Conservation (phyloP, 345 rosid species). For the Rhizophora mangle region DNA sequence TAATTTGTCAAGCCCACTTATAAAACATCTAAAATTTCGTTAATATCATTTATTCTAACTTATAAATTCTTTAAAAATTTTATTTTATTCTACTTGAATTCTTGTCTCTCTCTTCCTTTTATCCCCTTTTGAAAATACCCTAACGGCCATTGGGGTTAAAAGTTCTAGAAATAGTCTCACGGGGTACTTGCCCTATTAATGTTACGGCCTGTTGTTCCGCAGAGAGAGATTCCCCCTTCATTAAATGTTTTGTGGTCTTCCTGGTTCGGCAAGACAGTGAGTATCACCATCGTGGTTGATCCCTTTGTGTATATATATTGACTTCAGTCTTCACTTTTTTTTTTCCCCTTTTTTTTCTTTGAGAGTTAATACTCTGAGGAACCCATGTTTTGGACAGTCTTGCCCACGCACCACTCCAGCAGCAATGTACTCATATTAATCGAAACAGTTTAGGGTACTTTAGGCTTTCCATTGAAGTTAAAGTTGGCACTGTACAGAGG, state of each 20-base stretch:
- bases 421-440: background rate
- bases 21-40: no score
- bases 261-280: conserved; percentile 9
- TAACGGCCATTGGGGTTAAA: background rate
- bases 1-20: no score
- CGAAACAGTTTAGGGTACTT: background rate
- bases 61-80: no score
- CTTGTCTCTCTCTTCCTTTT: no score
- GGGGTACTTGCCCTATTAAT: conserved; percentile 20
- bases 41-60: no score
- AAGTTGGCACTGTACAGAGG: background rate
- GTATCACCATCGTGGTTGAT: conserved; percentile 17
- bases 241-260: conserved; percentile 20
- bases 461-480: background rate
- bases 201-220: conserved; percentile 22
- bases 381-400: background rate
- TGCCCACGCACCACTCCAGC: background rate
- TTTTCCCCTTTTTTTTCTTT: no score
- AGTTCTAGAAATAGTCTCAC: background rate
- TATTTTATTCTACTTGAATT: no score
- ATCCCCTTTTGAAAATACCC: no score
- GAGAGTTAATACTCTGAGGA: background rate
- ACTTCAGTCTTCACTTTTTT: no score
- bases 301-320: background rate
- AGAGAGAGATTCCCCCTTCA: conserved; percentile 44